Evolutionary conservation across 2,329 filamentous ascomycete species (phyloP), one percentile per base, ranked within the genome.

Genomic region (Zymoseptoria tritici): DNA sequence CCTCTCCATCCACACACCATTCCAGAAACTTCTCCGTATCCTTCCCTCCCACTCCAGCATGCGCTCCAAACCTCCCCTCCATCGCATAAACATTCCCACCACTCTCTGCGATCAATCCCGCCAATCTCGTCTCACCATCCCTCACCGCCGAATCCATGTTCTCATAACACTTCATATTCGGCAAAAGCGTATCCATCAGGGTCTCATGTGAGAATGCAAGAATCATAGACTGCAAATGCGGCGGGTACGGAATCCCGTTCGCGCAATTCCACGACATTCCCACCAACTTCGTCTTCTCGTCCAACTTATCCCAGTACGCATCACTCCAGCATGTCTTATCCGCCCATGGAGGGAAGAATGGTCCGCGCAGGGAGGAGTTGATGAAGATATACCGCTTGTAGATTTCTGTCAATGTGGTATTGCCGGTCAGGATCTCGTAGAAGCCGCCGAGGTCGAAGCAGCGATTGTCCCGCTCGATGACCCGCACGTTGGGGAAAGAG

Each of bases 181-280:
- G 61, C 36, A 64, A 49, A 2, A 64, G 13, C 0, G 59, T 26
- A 19, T 60, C 19, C 2, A 57, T 22, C 22, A 63, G 49, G 1
- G 57, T 60, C 1, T 58, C 26, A 20, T 21, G 11, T 2, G 16
- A 7, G 9, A 61, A 61, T 0, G 60, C 62, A 5, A 60, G 46
- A n/a, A 64, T 42, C 62, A 64, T 64, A 24, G 58, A 61, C n/a
- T 64, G 62, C 6, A 64, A 20, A 51, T 64, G 62, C 2, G 62
- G 52, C 5, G 58, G 56, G n/a, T 59, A 57, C 1, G n/a, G 9
- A 3, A 22, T 42, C 2, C 54, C 56, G 13, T 59, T 62, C 5
- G 60, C 62, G 52, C 62, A 64, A 21, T 64, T 64, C 58, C 59
- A 64, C 9, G 42, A 61, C 62, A 64, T 63, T 11, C 62, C 62